A percentile compares a stretch with the other conserved stretches of the same genome.
phyloP scores from a whole-genome alignment of 2,329 filamentous ascomycete species.

The Neurospora sp. region DNA sequence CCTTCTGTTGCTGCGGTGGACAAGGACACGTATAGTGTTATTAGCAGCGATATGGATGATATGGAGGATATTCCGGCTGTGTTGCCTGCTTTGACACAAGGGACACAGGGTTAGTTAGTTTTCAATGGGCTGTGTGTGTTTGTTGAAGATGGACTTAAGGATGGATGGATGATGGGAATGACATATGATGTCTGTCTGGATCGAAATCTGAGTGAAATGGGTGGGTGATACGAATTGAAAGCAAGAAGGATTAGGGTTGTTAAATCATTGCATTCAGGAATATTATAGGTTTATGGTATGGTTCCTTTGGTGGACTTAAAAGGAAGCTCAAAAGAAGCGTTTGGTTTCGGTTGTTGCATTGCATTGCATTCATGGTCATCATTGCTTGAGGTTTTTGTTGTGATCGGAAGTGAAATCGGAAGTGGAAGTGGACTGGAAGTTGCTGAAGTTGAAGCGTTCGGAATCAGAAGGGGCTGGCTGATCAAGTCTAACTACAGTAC shows the following conservation, averaged over 20 bases:
- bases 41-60: conserved; percentile 28
- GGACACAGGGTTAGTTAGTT: neutral
- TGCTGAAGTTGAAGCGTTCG: too few species aligned
- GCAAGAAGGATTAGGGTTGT: too few species aligned
- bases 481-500: neutral
- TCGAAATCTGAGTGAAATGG: too few species aligned
- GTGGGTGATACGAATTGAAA: too few species aligned
- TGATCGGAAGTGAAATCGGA: too few species aligned
- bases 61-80: conserved; percentile 32
- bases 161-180: too few species aligned
- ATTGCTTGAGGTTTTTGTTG: neutral
- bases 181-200: too few species aligned
- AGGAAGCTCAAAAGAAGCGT: neutral
- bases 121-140: too few species aligned
- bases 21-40: conserved; percentile 1
- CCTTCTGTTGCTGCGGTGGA: neutral
- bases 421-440: too few species aligned
- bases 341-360: neutral
- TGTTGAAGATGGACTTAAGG: too few species aligned
- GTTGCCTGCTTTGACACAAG: conserved; percentile 2
- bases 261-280: neutral
- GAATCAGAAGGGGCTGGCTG: neutral
- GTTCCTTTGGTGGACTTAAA: neutral
- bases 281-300: neutral
- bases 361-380: neutral